Evolutionary conservation across 2,329 filamentous ascomycete genomes (phyloP).

Genomic region (Colletotrichum lindemuthianum): DNA sequence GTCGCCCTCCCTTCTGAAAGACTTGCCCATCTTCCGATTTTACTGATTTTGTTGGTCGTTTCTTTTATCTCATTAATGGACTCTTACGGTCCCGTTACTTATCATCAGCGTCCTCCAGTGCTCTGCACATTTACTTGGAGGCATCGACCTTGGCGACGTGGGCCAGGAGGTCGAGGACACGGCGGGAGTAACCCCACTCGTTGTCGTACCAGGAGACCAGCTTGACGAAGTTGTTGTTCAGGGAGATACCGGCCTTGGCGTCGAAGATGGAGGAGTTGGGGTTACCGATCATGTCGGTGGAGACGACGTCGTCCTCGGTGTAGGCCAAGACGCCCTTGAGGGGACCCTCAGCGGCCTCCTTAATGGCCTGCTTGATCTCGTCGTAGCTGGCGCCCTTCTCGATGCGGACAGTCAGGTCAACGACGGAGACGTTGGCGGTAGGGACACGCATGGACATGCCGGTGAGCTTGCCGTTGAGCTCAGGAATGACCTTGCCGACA

Average conservation of each 20-base stretch:
- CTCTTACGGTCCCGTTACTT: constrained; percentile 25
- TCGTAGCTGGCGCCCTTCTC: constrained; percentile 92
- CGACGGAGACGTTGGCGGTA: constrained; percentile 98
- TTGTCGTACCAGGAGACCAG: constrained; percentile 99
- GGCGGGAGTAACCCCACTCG: constrained; percentile 99
- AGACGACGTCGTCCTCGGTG: constrained; percentile 98
- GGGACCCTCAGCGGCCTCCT: constrained; percentile 82
- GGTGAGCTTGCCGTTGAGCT: constrained; percentile 98
- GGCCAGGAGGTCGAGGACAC: constrained; percentile 83
- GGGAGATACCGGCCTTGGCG: constrained; percentile 97
- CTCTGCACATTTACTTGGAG: constrained; percentile 56
- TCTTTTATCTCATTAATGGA: constrained; percentile 29
- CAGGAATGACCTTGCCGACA: constrained; percentile 99
- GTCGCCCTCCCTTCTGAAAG: constrained; percentile 28
- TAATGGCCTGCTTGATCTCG: constrained; percentile 92
- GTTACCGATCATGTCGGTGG: constrained; percentile 93
- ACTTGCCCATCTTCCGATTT: constrained; percentile 32
- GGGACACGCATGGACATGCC: constrained; percentile 99
- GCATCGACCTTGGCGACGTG: constrained; percentile 83
- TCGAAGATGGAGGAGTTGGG: constrained; percentile 97
- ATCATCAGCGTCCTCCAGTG: constrained; percentile 26
- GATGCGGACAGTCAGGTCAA: constrained; percentile 93
- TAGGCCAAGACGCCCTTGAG: constrained; percentile 94
- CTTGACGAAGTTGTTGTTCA: constrained; percentile 99
- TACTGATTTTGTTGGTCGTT: constrained; percentile 34